Conservation (phyloP, 108 stramenopile genomes). For the Aurantiochytrium sp. region DNA sequence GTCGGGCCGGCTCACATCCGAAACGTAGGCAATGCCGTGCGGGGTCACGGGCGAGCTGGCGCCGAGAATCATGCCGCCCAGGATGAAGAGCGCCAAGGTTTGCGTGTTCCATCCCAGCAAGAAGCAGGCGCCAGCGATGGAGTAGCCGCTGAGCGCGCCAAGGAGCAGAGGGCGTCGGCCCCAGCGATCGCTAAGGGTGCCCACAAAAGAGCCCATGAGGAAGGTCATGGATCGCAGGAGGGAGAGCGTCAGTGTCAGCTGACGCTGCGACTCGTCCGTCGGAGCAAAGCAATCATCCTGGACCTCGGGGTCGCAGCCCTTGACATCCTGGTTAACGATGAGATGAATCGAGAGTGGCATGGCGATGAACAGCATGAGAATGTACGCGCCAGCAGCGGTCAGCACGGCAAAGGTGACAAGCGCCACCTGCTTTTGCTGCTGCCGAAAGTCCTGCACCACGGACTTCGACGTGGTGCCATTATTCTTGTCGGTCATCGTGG, state of each 20-base stretch:
- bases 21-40: not conserved
- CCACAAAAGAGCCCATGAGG: not conserved
- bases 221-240: constrained; percentile 7
- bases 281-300: not conserved
- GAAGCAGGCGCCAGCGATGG: not conserved
- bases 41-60: not conserved
- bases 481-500: not conserved
- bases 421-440: not conserved
- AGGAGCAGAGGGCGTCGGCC: not conserved
- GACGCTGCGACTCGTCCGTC: not conserved
- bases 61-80: constrained; percentile 2
- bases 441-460: not conserved
- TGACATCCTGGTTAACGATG: not conserved
- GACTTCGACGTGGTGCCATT: not conserved
- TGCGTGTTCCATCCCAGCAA: not conserved
- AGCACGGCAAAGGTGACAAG: not conserved
- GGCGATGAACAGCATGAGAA: constrained; percentile 10
- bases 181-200: not conserved
- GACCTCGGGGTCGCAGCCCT: not conserved
- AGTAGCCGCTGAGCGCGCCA: not conserved
- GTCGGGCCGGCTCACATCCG: not conserved
- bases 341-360: not conserved
- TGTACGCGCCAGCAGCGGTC: not conserved
- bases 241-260: not conserved
- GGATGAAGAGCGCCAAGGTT: not conserved